Conservation (phyloP, 768 basidiomycete species). For the Suillus lakei region DNA sequence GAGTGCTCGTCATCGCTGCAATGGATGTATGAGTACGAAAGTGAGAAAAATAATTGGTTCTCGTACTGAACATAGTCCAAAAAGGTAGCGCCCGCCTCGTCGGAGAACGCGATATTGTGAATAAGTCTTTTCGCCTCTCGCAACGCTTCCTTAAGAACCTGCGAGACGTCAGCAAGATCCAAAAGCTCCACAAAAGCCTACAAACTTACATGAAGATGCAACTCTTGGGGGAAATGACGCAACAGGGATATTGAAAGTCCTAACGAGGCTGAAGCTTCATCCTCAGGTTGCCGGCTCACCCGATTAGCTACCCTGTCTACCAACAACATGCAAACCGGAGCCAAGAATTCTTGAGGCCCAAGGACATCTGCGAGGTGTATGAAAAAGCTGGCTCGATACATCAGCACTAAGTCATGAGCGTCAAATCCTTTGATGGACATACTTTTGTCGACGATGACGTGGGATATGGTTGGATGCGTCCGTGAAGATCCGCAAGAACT, state of each 20-base stretch:
- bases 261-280: constrained; percentile 64
- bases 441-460: constrained; percentile 90
- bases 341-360: constrained; percentile 78
- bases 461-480: constrained; percentile 93
- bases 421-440: constrained; percentile 27
- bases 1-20: constrained; percentile 65
- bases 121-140: constrained; percentile 68
- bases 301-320: constrained; percentile 78
- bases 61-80: constrained; percentile 62
- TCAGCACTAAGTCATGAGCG: constrained; percentile 15
- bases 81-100: constrained; percentile 47
- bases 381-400: constrained; percentile 68
- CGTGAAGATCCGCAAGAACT: constrained; percentile 90
- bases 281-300: constrained; percentile 61
- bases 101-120: constrained; percentile 43
- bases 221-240: constrained; percentile 52
- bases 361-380: constrained; percentile 84
- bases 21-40: background rate
- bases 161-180: background rate
- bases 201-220: constrained; percentile 57
- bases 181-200: background rate
- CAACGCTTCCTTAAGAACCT: constrained; percentile 70
- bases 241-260: constrained; percentile 70
- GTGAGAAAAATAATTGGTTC: background rate
- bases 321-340: constrained; percentile 83